These are phyloP conservation scores for Debaryomycetaceae sp. DNA, from an alignment of 1,139 yeast species.

Conservation along the genomic window DNA sequence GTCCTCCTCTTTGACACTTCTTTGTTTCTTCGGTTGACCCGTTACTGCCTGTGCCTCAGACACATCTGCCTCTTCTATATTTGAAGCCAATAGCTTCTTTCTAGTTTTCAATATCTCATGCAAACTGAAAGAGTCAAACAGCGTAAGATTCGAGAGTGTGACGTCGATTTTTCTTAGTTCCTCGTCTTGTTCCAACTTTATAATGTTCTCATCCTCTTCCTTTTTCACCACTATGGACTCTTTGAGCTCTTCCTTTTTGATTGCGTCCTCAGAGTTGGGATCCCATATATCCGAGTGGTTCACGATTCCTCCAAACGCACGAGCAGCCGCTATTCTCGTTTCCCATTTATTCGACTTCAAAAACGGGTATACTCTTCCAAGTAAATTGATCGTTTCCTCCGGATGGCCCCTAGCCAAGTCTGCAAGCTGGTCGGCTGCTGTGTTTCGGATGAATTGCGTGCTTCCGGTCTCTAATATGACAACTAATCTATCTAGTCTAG, in stretches of 20 bases:
- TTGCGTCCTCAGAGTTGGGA: constrained; percentile 54
- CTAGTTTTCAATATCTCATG: constrained; percentile 65
- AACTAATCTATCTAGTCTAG: constrained; percentile 67
- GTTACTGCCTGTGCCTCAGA: constrained; percentile 24
- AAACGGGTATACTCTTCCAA: constrained; percentile 90
- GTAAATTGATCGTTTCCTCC: constrained; percentile 77
- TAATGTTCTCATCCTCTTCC: constrained; percentile 22
- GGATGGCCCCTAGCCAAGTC: constrained; percentile 94
- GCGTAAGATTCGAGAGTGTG: constrained; percentile 45
- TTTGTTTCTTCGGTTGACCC: constrained; percentile 37
- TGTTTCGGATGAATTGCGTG: constrained; percentile 86
- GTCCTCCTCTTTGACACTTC: constrained; percentile 10
- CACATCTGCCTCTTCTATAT: constrained; percentile 31
- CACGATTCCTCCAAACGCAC: constrained; percentile 93
- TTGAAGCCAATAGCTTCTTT: constrained; percentile 66
- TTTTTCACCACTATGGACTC: constrained; percentile 17
- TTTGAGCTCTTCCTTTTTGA: constrained; percentile 15
- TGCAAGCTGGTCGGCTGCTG: constrained; percentile 96
- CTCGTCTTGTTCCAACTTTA: constrained; percentile 44
- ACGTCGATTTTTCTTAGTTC: constrained; percentile 48
- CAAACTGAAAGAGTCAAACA: constrained; percentile 63
- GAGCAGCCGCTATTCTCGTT: constrained; percentile 90
- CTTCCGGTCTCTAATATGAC: constrained; percentile 90
- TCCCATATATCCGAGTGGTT: constrained; percentile 79
- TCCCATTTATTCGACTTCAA: constrained; percentile 88